Percentiles rank a stretch among this genome's conserved stretches.
These are phyloP conservation scores for Leccinum subtestaceum DNA, from an alignment of 768 basidiomycete genomes.

Conservation along the genomic window DNA sequence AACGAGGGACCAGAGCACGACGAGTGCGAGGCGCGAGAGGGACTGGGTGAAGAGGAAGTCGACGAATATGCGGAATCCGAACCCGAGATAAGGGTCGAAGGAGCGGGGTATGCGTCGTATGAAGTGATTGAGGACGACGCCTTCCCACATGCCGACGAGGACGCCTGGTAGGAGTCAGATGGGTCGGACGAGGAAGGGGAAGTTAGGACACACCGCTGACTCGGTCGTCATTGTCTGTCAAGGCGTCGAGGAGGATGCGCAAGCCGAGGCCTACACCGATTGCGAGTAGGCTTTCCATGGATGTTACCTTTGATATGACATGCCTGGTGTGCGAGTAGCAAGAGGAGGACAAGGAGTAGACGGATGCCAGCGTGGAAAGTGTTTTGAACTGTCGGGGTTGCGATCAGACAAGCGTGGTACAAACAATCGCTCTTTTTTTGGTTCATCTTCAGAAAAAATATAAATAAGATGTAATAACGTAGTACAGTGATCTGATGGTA, in stretches of 20 bases:
- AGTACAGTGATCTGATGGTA: too few species aligned
- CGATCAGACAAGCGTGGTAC: conserved; percentile 5
- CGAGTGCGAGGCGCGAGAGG: conserved; percentile 43
- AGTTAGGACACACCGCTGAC: conserved; percentile 26
- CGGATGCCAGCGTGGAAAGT: conserved; percentile 28
- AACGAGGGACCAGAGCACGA: conserved; percentile 51
- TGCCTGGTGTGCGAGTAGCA: conserved; percentile 27
- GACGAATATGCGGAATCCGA: conserved; percentile 65
- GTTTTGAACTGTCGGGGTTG: not conserved
- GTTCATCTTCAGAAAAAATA: too few species aligned
- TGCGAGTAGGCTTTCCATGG: conserved; percentile 70
- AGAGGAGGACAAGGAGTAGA: conserved; percentile 27
- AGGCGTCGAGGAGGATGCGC: conserved; percentile 57
- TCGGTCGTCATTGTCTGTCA: conserved; percentile 34
- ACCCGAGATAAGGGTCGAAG: conserved; percentile 66
- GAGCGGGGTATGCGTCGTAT: conserved; percentile 62
- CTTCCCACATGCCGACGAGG: conserved; percentile 78
- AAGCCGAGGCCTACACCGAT: conserved; percentile 65
- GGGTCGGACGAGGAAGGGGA: not conserved
- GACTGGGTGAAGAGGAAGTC: conserved; percentile 68
- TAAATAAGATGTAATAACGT: too few species aligned
- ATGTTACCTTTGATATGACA: conserved; percentile 29
- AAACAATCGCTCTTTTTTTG: conserved; percentile 17
- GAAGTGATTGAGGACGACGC: conserved; percentile 71
- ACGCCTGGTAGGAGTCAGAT: conserved; percentile 39